Conservation (phyloP, 768 basidiomycete genomes). For the Podaxis carcinomalis region DNA sequence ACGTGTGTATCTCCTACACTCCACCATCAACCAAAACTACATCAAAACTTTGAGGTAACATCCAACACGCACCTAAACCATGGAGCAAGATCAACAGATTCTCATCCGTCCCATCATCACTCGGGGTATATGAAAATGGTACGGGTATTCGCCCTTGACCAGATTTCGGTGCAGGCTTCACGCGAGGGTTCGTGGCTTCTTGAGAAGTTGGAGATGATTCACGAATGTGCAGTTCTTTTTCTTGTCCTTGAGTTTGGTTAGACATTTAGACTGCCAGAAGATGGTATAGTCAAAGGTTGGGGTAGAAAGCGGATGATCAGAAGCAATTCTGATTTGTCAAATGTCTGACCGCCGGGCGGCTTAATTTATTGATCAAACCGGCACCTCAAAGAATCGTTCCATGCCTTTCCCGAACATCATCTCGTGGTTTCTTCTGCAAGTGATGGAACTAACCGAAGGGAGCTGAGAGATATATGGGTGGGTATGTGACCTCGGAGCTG, state of each 20-base stretch:
- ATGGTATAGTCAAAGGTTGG: not conserved
- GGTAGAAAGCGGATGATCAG: not conserved
- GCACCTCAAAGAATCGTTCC: too few species aligned
- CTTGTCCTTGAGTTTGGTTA: not conserved
- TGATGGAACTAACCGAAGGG: too few species aligned
- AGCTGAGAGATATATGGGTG: too few species aligned
- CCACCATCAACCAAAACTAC: not conserved
- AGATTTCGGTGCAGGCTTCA: constrained; percentile 46
- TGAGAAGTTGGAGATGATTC: constrained; percentile 18
- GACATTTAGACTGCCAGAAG: not conserved
- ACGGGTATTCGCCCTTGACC: constrained; percentile 37
- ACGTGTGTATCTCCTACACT: constrained; percentile 70
- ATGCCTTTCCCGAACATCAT: too few species aligned
- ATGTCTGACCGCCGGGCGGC: too few species aligned
- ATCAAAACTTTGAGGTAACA: not conserved
- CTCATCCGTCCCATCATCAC: constrained; percentile 81
- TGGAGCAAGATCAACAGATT: constrained; percentile 83
- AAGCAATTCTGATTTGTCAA: not conserved
- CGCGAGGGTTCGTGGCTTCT: constrained; percentile 22
- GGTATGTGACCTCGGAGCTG: too few species aligned
- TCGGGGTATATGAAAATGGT: constrained; percentile 65
- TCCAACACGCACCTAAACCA: constrained; percentile 60
- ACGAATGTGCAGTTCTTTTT: constrained; percentile 29
- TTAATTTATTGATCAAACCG: too few species aligned
- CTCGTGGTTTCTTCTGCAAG: too few species aligned